Evolutionary conservation across 768 basidiomycete species (phyloP), one percentile per base, ranked within the genome.

Genomic region (Auriscalpium microsporum): DNA sequence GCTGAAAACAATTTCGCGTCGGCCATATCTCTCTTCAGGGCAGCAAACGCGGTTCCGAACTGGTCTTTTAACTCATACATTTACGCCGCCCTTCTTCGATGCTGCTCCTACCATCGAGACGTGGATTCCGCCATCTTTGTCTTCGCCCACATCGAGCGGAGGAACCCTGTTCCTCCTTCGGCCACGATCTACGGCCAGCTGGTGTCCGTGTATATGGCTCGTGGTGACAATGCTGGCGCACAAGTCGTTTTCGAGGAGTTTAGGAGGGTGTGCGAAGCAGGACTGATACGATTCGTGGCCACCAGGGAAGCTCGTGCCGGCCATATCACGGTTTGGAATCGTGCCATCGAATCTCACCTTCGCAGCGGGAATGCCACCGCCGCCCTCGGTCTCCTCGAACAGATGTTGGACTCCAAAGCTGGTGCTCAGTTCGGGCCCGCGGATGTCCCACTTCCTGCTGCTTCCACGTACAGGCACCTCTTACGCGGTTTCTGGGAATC

Each of bases 311-410:
- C 54, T 50, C 52, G 61, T 49, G 28, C 57, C 34, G 68, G 71
- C 19, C 75, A 78, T 50, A 69, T 85, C 46, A 65, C 72, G 40
- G 71, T 84, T 2, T 92, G 82, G 81, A 87, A 89, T 60, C 73
- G 78, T 62, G 90, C 91, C 84, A 81, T 94, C 37, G 75, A 82
- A 48, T 77, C 83, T 0, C 85, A 88, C 67, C 85, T 94, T 73
- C 75, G 73, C 40, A 77, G 73, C 40, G 82, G 82, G 1, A 69
- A 81, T 50, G 76, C 86, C 0, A 81, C 80, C 19, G 78, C 77
- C 46, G 91, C 83, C 9, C 63, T 92, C 10, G 79, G 68, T 21
- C 67, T 93, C 2, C 70, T 94, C 44, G 82, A 87, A 54, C 69
- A 76, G 58, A 91, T 93, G 87, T 71, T 92, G 67, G 74, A 79